Base-by-base conservation (phyloP, 2,329 filamentous ascomycete species). In the Sporothrix curviconia region DNA sequence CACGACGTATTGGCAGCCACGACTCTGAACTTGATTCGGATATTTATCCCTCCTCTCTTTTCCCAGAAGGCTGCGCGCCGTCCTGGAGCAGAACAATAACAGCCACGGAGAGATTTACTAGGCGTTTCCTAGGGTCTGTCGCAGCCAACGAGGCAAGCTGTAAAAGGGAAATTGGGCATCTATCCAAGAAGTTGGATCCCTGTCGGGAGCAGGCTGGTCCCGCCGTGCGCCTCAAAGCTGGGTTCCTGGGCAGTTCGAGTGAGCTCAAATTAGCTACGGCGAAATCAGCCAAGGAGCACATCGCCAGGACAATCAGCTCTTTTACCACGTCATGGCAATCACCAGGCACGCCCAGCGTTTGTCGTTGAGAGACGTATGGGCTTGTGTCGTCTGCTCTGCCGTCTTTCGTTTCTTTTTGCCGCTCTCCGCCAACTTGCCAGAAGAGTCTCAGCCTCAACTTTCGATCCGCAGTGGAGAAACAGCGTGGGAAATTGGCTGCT, bases 401-500 rank as follows among this genome's bases (percentile, higher is more conserved):
- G 5, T 11, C 6, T 25, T 32, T 14, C 5, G 9, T 19, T n/a
- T 9, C 22, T 54, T 51, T 55, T 25, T 36, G 11, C 42, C 30
- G 28, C 17, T 54, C 32, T 28, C 49, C 40, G 39, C 24, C 50
- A 32, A 12, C 49, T 57, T 47, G 56, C 44, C 37, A 47, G 56
- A 25, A 42, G 19, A 44, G 44, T 36, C 51, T 55, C 59, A 56
- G 56, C 59, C 42, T 58, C 49, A 39, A 50, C 37, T 25, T 57
- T 56, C 22, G 30, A 32, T 30, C 9, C 30, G 24, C 24, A 30
- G 55, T 58, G 57, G 59, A 37, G 59, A 6, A 61, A 58, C 34
- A 34, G 37, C 54, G 44, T 49, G 55, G 58, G 59, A 61, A 58
- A 61, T 58, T 61, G 55, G 50, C 59, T 43, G 46, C 57, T 59